These are phyloP conservation scores for Annulohypoxylon nitens DNA, from an alignment of 495 filamentous ascomycete genomes.

Conservation along the genomic window DNA sequence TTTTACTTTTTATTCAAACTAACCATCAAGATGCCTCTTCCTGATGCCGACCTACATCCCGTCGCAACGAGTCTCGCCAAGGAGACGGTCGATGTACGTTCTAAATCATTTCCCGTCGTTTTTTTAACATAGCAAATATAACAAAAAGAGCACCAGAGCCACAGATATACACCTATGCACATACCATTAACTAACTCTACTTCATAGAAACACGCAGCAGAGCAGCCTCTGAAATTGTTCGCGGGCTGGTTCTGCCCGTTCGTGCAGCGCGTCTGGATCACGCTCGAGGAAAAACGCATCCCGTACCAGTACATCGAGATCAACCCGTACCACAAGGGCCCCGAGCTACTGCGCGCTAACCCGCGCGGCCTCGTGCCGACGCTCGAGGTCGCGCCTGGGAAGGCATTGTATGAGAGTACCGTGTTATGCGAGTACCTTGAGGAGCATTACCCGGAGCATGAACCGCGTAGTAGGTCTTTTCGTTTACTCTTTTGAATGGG, in stretches of 20 bases:
- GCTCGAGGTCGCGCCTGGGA: conserved; percentile 61
- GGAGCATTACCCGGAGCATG: conserved; percentile 66
- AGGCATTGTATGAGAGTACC: conserved; percentile 71
- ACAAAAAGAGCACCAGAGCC: too few relatives aligned
- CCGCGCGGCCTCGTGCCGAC: conserved; percentile 73
- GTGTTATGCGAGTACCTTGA: conserved; percentile 74
- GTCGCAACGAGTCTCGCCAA: conserved; percentile 67
- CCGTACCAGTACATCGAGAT: conserved; percentile 75
- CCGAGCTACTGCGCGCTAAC: conserved; percentile 68
- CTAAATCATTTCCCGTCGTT: background rate
- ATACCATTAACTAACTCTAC: background rate
- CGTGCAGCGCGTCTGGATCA: conserved; percentile 70
- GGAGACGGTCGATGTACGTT: conserved; percentile 44
- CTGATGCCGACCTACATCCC: conserved; percentile 66
- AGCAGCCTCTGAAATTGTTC: conserved; percentile 71
- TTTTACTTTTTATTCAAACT: too few relatives aligned
- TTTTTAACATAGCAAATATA: background rate
- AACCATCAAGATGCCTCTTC: conserved; percentile 35
- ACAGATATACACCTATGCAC: background rate
- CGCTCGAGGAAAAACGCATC: conserved; percentile 72
- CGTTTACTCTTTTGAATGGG: too few relatives aligned
- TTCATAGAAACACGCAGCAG: conserved; percentile 57
- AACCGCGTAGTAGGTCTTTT: too few relatives aligned
- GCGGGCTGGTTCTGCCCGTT: conserved; percentile 72
- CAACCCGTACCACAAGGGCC: conserved; percentile 72